Evolutionary conservation across 805 yeast species (phyloP).

Genomic region (Pachysolen tannophilus): DNA sequence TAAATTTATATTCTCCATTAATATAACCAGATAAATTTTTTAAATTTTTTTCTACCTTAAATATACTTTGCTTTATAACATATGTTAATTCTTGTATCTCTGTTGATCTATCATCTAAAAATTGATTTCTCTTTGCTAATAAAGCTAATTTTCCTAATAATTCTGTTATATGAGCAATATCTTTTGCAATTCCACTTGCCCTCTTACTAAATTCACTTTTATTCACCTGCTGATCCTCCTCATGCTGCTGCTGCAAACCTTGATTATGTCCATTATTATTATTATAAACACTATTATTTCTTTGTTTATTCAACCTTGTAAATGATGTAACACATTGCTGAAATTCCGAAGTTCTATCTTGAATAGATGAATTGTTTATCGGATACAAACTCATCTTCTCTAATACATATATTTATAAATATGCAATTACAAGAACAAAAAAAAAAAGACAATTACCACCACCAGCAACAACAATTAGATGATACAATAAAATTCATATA

Average conservation of each 20-base stretch:
- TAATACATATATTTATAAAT: too few relatives aligned
- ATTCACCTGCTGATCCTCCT: constrained; percentile 25
- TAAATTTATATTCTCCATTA: too few relatives aligned
- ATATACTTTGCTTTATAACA: constrained; percentile 79
- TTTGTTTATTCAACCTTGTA: constrained; percentile 48
- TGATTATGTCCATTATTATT: constrained; percentile 10
- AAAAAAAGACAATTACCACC: too few relatives aligned
- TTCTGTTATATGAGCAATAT: constrained; percentile 79
- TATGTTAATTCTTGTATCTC: constrained; percentile 90
- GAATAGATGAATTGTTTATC: constrained; percentile 36
- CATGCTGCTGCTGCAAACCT: constrained; percentile 12
- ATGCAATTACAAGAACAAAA: too few relatives aligned
- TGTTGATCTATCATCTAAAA: constrained; percentile 89
- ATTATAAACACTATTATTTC: too few relatives aligned
- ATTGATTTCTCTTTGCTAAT: constrained; percentile 81
- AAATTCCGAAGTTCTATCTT: constrained; percentile 87
- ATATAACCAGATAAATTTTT: constrained; percentile 51
- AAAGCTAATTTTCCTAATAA: constrained; percentile 72
- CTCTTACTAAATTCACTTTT: constrained; percentile 57
- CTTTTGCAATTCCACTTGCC: constrained; percentile 82
- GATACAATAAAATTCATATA: too few relatives aligned
- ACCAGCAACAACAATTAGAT: too few relatives aligned
- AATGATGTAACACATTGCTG: constrained; percentile 82
- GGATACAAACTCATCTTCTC: constrained; percentile 17
- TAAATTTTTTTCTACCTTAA: constrained; percentile 66